A percentile compares a stretch with the other conserved stretches of the same genome.
Conservation (phyloP, 2,329 filamentous ascomycete species). For the Colletotrichum phormii region DNA sequence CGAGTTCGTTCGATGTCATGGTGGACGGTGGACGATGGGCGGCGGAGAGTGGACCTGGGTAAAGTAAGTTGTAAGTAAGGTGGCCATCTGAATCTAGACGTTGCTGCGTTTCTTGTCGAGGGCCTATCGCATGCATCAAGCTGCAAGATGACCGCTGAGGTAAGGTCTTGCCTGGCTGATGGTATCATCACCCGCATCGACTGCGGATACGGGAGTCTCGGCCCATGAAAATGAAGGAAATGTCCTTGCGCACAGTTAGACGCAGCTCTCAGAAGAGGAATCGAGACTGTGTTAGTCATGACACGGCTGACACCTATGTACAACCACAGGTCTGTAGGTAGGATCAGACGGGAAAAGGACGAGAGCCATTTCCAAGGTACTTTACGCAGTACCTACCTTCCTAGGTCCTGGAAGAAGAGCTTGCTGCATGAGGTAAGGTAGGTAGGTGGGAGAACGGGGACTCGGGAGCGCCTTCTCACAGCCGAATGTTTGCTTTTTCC, state of each 20-base stretch:
- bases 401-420: not conserved
- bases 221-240: not conserved
- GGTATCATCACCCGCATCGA: slow-evolving; percentile 23
- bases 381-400: no score
- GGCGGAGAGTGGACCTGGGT: not conserved
- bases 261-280: not conserved
- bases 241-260: not conserved
- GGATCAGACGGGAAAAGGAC: no score
- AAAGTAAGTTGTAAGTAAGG: not conserved
- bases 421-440: not conserved
- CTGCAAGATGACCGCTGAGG: not conserved
- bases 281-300: no score
- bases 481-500: slow-evolving; percentile 25
- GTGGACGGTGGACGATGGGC: not conserved
- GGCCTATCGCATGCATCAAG: not conserved
- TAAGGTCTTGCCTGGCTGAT: slow-evolving; percentile 3
- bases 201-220: slow-evolving; percentile 3
- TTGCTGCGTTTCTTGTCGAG: not conserved
- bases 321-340: no score
- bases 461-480: slow-evolving; percentile 7
- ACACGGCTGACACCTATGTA: no score
- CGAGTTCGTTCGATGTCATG: slow-evolving; percentile 27
- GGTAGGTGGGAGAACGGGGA: slow-evolving; percentile 1
- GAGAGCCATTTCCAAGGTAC: no score
- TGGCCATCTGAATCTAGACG: slow-evolving; percentile 8